Percentiles rank a stretch among this genome's conserved stretches.
These are phyloP conservation scores for Suhomyces chickasaworum DNA, from an alignment of 1,139 yeast genomes.

Conservation along the genomic window DNA sequence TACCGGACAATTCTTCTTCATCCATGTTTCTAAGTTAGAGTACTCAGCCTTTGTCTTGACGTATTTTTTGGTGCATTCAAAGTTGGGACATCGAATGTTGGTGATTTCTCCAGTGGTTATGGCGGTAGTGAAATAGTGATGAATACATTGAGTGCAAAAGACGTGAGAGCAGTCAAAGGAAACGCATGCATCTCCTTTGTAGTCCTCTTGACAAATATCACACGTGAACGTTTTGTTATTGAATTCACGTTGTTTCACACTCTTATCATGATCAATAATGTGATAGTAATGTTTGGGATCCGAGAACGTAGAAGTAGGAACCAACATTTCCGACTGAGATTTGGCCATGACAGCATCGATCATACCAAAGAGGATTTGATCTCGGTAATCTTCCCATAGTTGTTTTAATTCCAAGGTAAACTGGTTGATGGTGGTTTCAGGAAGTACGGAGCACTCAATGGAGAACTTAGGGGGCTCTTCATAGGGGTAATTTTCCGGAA, in stretches of 20 bases:
- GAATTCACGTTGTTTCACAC: conserved; percentile 33
- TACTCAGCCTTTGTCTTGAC: conserved; percentile 23
- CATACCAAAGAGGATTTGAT: conserved; percentile 46
- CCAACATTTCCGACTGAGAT: conserved; percentile 14
- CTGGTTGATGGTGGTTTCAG: conserved; percentile 14
- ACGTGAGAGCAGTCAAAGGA: conserved; percentile 53
- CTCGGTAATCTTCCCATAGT: conserved; percentile 43
- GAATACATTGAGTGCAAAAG: conserved; percentile 55
- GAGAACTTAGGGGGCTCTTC: conserved; percentile 31
- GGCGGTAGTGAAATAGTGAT: conserved; percentile 45
- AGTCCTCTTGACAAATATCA: conserved; percentile 58
- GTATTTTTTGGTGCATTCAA: conserved; percentile 41
- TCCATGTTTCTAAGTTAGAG: conserved; percentile 26
- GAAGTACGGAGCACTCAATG: conserved; percentile 25
- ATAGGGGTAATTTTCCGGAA: conserved; percentile 33
- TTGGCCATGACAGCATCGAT: conserved; percentile 46
- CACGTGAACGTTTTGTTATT: conserved; percentile 49
- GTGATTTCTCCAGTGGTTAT: conserved; percentile 55
- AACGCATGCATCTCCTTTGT: conserved; percentile 50
- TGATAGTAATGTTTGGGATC: conserved; percentile 20
- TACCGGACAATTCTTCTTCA: conserved; percentile 17
- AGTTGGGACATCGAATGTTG: conserved; percentile 62
- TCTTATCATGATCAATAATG: conserved; percentile 20
- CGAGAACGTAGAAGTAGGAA: neutral
- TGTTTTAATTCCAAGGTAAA: conserved; percentile 24